These are phyloP conservation scores for Wickerhamomyces kurtzmanii DNA, from an alignment of 805 yeast genomes.

Conservation along the genomic window DNA sequence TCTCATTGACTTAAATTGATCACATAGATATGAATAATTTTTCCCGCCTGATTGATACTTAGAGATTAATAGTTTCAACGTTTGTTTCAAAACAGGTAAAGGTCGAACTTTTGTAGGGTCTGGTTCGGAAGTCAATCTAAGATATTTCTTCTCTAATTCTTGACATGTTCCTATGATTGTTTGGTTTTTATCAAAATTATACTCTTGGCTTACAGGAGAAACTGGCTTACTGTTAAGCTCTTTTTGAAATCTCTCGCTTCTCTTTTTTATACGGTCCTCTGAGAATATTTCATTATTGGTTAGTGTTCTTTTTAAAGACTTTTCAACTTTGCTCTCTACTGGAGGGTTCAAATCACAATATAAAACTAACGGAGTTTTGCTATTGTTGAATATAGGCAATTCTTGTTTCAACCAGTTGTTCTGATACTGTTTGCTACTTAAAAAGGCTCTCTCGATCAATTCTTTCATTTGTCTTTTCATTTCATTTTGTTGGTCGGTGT, in stretches of 20 bases:
- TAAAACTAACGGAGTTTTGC: constrained; percentile 6
- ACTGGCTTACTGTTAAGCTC: constrained; percentile 8
- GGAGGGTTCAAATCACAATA: constrained; percentile 6
- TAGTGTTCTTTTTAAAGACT: not conserved
- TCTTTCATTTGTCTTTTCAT: constrained; percentile 15
- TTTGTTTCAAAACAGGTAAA: constrained; percentile 41
- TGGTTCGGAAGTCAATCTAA: constrained; percentile 86
- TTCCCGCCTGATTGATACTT: constrained; percentile 41
- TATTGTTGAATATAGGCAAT: constrained; percentile 12
- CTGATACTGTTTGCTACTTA: constrained; percentile 12
- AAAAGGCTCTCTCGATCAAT: constrained; percentile 16
- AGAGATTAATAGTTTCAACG: constrained; percentile 41
- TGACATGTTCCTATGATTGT: constrained; percentile 55
- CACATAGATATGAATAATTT: constrained; percentile 69
- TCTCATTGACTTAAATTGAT: constrained; percentile 85
- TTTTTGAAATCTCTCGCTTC: constrained; percentile 25
- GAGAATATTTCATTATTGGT: constrained; percentile 9
- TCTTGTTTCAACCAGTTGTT: constrained; percentile 19
- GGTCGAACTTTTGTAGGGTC: constrained; percentile 83
- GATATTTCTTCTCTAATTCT: constrained; percentile 64
- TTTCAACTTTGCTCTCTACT: not conserved
- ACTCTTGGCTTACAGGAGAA: constrained; percentile 18
- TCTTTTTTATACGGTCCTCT: constrained; percentile 18
- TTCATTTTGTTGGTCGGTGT: constrained; percentile 5
- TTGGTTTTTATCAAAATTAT: constrained; percentile 20